A percentile compares a stretch with the other conserved stretches of the same genome.
These are phyloP conservation scores for Pythium periplocum DNA, from an alignment of 352 stramenopile genomes.

Conservation along the genomic window DNA sequence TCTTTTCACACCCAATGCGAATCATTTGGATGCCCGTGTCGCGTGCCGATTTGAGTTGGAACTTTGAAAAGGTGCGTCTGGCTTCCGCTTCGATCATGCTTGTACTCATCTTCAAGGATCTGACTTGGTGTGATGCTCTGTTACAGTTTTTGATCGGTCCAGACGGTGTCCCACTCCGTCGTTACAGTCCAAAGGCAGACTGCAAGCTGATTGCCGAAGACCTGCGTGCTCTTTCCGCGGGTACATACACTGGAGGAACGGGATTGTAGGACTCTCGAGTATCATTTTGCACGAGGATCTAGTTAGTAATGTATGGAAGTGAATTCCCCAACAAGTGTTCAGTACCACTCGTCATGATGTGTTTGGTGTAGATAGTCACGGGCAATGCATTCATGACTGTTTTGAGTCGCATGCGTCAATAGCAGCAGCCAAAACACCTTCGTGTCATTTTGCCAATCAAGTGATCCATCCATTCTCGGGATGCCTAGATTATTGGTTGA, in stretches of 20 bases:
- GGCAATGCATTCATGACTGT: no score
- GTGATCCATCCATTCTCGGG: no score
- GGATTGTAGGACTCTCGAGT: no score
- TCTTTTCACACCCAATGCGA: conserved; percentile 79
- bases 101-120: neutral
- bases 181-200: conserved; percentile 75
- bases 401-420: no score
- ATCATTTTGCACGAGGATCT: no score
- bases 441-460: no score
- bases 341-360: no score
- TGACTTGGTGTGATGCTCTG: neutral
- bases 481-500: neutral
- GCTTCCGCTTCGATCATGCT: neutral
- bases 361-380: no score
- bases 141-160: conserved; percentile 68
- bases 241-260: no score
- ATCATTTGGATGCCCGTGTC: conserved; percentile 84
- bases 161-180: conserved; percentile 71
- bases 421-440: no score
- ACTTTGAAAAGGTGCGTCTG: conserved; percentile 68
- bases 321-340: no score
- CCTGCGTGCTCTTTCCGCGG: conserved; percentile 12
- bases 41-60: conserved; percentile 74
- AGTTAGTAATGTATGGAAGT: no score
- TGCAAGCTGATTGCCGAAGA: conserved; percentile 60